phyloP scores from a whole-genome alignment of 768 basidiomycete genomes.

The Kwoniella bestiolae region DNA sequence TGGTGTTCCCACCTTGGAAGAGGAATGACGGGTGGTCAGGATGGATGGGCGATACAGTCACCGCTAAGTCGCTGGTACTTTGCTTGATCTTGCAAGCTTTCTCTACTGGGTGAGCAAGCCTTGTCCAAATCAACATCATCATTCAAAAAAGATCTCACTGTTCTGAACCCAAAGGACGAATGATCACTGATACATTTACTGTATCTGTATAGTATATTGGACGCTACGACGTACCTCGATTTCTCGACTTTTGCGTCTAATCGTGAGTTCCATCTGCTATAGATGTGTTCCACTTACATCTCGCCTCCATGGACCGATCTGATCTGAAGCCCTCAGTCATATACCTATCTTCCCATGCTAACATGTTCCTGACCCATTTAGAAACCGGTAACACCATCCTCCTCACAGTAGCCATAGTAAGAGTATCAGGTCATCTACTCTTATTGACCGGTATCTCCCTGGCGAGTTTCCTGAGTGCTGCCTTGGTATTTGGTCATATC shows the following conservation, averaged over 20 bases:
- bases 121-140: background rate
- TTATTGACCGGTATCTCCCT: slow-evolving; percentile 44
- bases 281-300: no score
- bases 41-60: slow-evolving; percentile 34
- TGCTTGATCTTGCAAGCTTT: slow-evolving; percentile 43
- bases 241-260: slow-evolving; percentile 49
- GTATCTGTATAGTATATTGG: slow-evolving; percentile 28
- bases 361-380: slow-evolving; percentile 1
- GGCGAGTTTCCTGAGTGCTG: slow-evolving; percentile 34
- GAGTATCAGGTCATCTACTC: slow-evolving; percentile 23
- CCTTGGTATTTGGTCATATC: slow-evolving; percentile 44
- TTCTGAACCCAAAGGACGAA: background rate
- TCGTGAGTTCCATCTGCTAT: no score
- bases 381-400: slow-evolving; percentile 52
- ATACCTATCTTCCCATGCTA: no score
- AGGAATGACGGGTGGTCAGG: slow-evolving; percentile 27
- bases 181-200: background rate
- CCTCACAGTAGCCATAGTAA: slow-evolving; percentile 40
- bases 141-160: background rate
- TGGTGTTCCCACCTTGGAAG: slow-evolving; percentile 28
- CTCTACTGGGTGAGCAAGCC: slow-evolving; percentile 38
- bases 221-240: slow-evolving; percentile 51
- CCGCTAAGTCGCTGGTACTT: slow-evolving; percentile 26
- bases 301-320: no score
- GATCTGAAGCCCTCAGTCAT: no score